Base-by-base conservation (phyloP, 768 basidiomycete species). In the Phlebiopsis gigantea region DNA sequence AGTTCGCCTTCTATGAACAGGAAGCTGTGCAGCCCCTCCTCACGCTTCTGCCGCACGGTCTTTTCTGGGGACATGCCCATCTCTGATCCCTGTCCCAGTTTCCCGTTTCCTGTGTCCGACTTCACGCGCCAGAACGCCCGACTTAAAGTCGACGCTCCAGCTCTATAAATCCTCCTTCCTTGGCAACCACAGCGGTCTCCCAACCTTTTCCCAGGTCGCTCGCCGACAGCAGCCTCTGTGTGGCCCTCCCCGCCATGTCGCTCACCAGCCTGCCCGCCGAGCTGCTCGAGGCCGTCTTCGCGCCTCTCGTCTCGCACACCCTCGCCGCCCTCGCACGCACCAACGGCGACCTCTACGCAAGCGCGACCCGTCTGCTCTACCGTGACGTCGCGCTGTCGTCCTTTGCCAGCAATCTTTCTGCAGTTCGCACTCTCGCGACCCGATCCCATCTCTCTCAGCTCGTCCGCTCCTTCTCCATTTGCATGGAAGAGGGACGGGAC, bases 321-420 rank as follows among this genome's bases (percentile, higher is more conserved):
- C 88, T 88, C 62, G 70, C 74, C 47, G 67, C 77, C 10, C 73
- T 87, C 61, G 75, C 85, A 1, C 70, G 66, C 19, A 73, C 80
- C 6, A 70, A 61, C 59, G 66, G 76, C 14, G 60, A 66, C 30
- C 63, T 85, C 64, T 71, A 72, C 59, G 72, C 71, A 53, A 68
- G 81, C 62, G 84, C 84, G 0, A 81, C 80, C 57, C 81, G 81
- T 57, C 66, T 75, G 31, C 84, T 91, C 69, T 91, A 87, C 69
- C 77, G 84, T 53, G 69, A 79, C 63, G 62, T 90, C 61, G 66
- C 72, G 49, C 61, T 82, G 53, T 77, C 82, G 28, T 62, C 74
- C 6, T 63, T 69, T 58, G 70, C 75, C 3, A 72, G 68, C 62
- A 81, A 81, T 60, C 75, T 82, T 57, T 51, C 68, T 61, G 72